Percentiles rank a stretch among this genome's conserved stretches.
These are phyloP conservation scores for Plasmodium sp. DNA, from an alignment of 169 alveolate genomes.

Conservation along the genomic window DNA sequence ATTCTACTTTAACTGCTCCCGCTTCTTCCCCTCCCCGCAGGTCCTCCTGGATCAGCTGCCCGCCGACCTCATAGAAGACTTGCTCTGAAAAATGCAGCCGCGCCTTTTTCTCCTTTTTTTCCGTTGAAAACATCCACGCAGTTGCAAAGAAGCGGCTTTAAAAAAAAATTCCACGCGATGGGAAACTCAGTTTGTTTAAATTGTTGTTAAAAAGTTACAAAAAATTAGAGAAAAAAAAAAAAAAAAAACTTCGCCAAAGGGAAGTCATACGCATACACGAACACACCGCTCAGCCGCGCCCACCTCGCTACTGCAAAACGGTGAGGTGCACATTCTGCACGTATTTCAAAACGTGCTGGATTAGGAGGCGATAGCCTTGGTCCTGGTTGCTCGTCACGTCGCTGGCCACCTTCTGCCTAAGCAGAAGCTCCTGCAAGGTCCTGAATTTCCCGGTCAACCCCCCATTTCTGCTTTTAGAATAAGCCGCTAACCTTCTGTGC, in stretches of 20 bases:
- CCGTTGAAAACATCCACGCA: neutral
- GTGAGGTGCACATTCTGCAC: neutral
- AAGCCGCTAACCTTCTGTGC: neutral
- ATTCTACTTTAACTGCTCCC: neutral
- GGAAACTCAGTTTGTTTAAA: neutral
- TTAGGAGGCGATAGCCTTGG: neutral
- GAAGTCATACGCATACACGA: neutral
- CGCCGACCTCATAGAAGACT: neutral
- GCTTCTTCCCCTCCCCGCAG: neutral
- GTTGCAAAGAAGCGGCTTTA: neutral
- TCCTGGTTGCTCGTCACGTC: neutral
- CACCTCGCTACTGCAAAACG: neutral
- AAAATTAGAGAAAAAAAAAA: neutral
- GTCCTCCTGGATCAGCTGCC: neutral
- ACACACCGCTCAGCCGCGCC: neutral
- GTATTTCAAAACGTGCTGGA: neutral
- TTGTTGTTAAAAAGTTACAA: neutral
- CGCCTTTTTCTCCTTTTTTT: neutral
- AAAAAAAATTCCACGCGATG: neutral
- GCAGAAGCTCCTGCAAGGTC: conserved; percentile 18
- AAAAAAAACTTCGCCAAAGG: neutral
- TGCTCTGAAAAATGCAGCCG: neutral
- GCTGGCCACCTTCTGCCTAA: neutral
- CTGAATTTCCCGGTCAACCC: neutral
- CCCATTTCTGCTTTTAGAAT: neutral